Evolutionary conservation across 2,329 filamentous ascomycete species (phyloP).

Genomic region (Fusarium virguliforme): DNA sequence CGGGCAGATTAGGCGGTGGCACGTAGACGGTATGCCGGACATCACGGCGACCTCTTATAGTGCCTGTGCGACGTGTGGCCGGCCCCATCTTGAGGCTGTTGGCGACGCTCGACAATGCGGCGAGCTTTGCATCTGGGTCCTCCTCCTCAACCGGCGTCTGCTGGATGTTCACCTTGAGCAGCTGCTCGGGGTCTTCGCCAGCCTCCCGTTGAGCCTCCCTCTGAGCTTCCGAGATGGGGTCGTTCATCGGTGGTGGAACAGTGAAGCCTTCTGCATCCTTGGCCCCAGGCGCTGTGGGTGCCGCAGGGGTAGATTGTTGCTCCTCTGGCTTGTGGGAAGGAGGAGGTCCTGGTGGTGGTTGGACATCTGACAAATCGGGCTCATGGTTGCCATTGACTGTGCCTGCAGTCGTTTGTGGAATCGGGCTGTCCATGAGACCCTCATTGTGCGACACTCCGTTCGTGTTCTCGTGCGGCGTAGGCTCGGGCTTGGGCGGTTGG

Average conservation of each 20-base stretch:
- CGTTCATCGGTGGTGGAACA: slow-evolving; percentile 75
- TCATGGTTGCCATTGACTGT: slow-evolving; percentile 66
- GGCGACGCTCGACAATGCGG: slow-evolving; percentile 82
- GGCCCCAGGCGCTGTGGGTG: slow-evolving; percentile 49
- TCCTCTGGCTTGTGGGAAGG: slow-evolving; percentile 60
- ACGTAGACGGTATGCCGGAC: slow-evolving; percentile 93
- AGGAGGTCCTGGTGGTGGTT: slow-evolving; percentile 68
- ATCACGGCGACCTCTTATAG: slow-evolving; percentile 89
- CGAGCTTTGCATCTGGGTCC: slow-evolving; percentile 80
- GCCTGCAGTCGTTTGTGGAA: slow-evolving; percentile 51
- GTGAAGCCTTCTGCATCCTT: slow-evolving; percentile 85
- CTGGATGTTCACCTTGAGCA: slow-evolving; percentile 86
- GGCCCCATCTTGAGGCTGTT: slow-evolving; percentile 78
- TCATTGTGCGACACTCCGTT: slow-evolving; percentile 62
- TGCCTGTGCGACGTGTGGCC: slow-evolving; percentile 80
- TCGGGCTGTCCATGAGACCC: slow-evolving; percentile 51
- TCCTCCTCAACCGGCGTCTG: slow-evolving; percentile 85
- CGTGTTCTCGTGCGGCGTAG: slow-evolving; percentile 59
- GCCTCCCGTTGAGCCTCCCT: slow-evolving; percentile 68
- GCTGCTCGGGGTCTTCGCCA: slow-evolving; percentile 73
- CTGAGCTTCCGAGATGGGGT: slow-evolving; percentile 81
- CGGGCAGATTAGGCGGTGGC: slow-evolving; percentile 63
- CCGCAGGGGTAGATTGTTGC: slow-evolving; percentile 54
- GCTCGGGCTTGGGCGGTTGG: slow-evolving; percentile 43
- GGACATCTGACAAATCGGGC: slow-evolving; percentile 66